These are phyloP conservation scores for Exophiala sp. DNA, from an alignment of 2,329 filamentous ascomycete genomes.

Conservation along the genomic window DNA sequence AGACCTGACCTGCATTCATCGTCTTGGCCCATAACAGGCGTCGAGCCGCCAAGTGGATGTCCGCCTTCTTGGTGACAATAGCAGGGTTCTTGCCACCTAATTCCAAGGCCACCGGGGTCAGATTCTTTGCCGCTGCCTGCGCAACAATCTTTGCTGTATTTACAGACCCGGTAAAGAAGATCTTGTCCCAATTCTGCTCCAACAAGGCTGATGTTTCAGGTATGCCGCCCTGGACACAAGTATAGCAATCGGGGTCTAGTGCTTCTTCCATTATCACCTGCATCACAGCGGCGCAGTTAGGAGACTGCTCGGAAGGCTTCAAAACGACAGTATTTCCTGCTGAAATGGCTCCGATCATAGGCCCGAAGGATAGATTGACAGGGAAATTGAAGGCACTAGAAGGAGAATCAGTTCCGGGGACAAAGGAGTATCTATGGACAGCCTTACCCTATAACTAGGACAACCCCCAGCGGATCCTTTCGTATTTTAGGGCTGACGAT, in stretches of 20 bases:
- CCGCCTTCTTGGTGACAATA: conserved; percentile 77
- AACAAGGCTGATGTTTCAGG: conserved; percentile 75
- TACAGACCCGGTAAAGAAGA: conserved; percentile 85
- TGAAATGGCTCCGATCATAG: conserved; percentile 81
- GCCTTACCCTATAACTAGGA: conserved; percentile 71
- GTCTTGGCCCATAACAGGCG: conserved; percentile 85
- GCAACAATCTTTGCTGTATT: conserved; percentile 78
- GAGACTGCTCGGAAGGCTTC: conserved; percentile 82
- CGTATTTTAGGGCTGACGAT: conserved; percentile 67
- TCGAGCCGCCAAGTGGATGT: conserved; percentile 72
- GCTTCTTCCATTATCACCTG: conserved; percentile 69
- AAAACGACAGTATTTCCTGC: conserved; percentile 84
- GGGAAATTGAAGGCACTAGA: conserved; percentile 83
- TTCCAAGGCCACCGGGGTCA: conserved; percentile 85
- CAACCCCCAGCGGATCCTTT: conserved; percentile 80
- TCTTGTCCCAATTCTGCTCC: conserved; percentile 92
- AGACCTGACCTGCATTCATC: conserved; percentile 82
- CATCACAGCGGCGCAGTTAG: conserved; percentile 69
- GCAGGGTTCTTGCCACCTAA: conserved; percentile 88
- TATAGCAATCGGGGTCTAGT: conserved; percentile 71
- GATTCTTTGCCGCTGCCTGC: conserved; percentile 78
- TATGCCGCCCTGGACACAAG: conserved; percentile 72
- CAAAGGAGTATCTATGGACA: conserved; percentile 4
- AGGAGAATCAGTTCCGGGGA: conserved; percentile 12
- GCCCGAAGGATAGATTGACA: conserved; percentile 69